Evolutionary conservation across 331 rosid species (phyloP), one percentile per base, ranked within the genome.

Genomic region (Spiraea crenata): DNA sequence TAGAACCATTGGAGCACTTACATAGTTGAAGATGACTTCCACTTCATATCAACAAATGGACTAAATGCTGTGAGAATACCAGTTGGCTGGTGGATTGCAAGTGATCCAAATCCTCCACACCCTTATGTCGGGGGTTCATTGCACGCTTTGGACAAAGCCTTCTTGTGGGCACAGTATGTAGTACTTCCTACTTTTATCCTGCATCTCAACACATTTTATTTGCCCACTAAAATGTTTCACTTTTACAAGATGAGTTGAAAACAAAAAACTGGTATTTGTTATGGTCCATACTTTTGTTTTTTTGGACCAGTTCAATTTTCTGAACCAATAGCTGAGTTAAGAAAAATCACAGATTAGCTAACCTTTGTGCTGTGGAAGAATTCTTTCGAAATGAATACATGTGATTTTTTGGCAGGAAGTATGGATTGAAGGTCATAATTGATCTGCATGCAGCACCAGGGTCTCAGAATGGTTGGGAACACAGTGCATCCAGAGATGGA

Each of bases 41-140:
- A 87, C 57, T 89, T 85, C 81, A 79, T 92, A 69, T 80, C 84
- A 1, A 63, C 34, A 49, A 85, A 75, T 50, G 93, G 93, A 70
- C 38, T 92, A 50, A 83, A 85, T 62, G 87, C 90, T 0, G 88
- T 85, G 59, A 92, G 97, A 86, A 92, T 92, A 19, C 97, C 97
- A 2, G 85, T 92, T 6, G 97, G 97, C 0, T 92, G 96, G 97
- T 92, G 96, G 96, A 89, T 87, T 71, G 91, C 96, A 54, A 87
- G 86, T 47, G 90, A 84, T 45, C 97, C 96, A 25, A 63, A 31
- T 9, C 96, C 97, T 44, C 96, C 97, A 4, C 17, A 62, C 41
- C 96, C 97, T 50, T 87, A 83, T 3, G 93, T 89, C 31, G 90
- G 82, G 7, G 97, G 97, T 19, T 92, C 96, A 67, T 79, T 92